Evolutionary conservation across 169 alveolate species (phyloP).

Genomic region (Toxoplasma gondii): DNA sequence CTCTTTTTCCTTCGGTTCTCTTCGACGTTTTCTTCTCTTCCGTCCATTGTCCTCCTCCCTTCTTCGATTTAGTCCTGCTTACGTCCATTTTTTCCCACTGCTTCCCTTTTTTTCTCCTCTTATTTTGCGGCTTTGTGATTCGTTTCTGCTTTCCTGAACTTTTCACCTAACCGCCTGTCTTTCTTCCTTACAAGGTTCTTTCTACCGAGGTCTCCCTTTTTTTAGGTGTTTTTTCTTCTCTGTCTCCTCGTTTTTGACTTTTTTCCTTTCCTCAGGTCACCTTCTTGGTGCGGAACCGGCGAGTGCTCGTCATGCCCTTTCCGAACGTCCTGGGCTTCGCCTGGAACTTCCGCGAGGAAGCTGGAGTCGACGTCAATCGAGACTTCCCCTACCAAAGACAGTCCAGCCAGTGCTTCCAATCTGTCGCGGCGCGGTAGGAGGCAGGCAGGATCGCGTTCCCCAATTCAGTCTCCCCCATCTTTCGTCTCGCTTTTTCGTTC

Average conservation of each 20-base stretch:
- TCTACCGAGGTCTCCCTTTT: background rate
- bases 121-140: too few relatives aligned
- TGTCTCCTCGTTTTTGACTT: background rate
- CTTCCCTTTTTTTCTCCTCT: too few relatives aligned
- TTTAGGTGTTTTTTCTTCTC: background rate
- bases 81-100: too few relatives aligned
- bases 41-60: too few relatives aligned
- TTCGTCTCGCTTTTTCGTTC: too few relatives aligned
- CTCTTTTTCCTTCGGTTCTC: too few relatives aligned
- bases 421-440: background rate
- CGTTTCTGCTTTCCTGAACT: too few relatives aligned
- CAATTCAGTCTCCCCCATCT: background rate
- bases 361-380: slow-evolving; percentile 61
- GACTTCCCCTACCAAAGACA: slow-evolving; percentile 64
- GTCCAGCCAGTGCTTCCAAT: slow-evolving; percentile 13
- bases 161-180: too few relatives aligned
- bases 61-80: too few relatives aligned
- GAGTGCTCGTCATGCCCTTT: slow-evolving; percentile 42
- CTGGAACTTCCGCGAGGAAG: slow-evolving; percentile 37
- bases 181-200: background rate
- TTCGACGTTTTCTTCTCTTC: too few relatives aligned
- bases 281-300: slow-evolving; percentile 39
- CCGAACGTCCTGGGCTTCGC: slow-evolving; percentile 45
- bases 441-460: background rate
- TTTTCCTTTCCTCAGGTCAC: slow-evolving; percentile 9